Conservation (phyloP, 192 early-diverging fungal species). For the Backusella sp. region DNA sequence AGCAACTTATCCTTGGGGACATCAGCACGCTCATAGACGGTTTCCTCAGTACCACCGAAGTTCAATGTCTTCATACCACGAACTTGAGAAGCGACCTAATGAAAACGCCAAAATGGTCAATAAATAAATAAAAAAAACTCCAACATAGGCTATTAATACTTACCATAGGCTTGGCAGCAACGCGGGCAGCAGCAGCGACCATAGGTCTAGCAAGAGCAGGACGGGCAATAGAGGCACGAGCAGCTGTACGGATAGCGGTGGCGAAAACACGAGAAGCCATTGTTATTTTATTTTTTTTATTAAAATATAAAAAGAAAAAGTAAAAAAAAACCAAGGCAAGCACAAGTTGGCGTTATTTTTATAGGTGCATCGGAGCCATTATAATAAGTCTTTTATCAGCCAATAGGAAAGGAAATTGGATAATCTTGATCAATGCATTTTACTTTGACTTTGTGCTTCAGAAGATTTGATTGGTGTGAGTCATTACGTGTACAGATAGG, state of each 20-base stretch:
- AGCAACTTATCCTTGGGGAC: conserved; percentile 90
- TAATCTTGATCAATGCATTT: conserved; percentile 22
- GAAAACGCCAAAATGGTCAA: conserved; percentile 37
- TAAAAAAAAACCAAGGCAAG: not conserved
- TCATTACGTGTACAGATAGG: conserved; percentile 22
- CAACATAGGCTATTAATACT: conserved; percentile 37
- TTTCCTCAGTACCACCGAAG: conserved; percentile 91
- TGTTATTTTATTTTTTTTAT: not conserved
- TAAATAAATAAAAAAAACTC: conserved; percentile 79
- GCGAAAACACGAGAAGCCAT: conserved; percentile 39
- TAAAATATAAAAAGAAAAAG: conserved; percentile 7
- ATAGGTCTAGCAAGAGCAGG: conserved; percentile 27
- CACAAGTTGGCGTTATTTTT: conserved; percentile 12
- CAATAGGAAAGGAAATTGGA: not conserved
- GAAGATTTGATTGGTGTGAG: conserved; percentile 25
- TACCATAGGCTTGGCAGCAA: conserved; percentile 30
- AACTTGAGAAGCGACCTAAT: conserved; percentile 82
- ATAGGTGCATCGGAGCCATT: conserved; percentile 3
- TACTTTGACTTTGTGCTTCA: not conserved
- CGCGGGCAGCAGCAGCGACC: conserved; percentile 12
- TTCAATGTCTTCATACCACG: conserved; percentile 91
- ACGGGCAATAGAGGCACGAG: conserved; percentile 31
- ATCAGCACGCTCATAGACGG: conserved; percentile 93
- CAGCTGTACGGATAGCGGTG: conserved; percentile 31
- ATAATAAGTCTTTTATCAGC: conserved; percentile 9